These are phyloP conservation scores for Closterium sp. DNA, from an alignment of 139 green algal genomes.

Conservation along the genomic window DNA sequence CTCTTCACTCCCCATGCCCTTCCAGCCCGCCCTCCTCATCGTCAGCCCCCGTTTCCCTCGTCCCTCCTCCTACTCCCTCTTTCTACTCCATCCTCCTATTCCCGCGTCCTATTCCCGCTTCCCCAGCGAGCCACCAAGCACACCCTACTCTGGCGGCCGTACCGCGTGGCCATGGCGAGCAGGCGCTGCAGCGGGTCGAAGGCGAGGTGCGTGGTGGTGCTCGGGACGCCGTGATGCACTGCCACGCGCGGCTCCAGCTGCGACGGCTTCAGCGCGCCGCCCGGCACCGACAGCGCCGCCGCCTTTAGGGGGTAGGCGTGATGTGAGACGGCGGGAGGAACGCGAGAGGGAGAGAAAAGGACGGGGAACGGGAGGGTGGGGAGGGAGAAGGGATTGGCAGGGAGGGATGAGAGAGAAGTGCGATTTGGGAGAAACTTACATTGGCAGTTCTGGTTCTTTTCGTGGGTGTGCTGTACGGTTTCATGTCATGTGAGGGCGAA, in stretches of 20 bases:
- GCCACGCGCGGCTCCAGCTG: slow-evolving; percentile 17
- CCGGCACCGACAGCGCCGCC: not conserved
- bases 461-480: too few species aligned
- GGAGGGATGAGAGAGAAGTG: not conserved
- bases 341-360: not conserved
- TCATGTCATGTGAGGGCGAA: too few species aligned
- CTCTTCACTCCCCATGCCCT: not conserved
- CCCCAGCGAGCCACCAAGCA: not conserved
- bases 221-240: slow-evolving; percentile 31
- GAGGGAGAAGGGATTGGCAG: not conserved
- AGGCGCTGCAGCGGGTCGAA: slow-evolving; percentile 36
- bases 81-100: not conserved
- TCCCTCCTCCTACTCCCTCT: not conserved
- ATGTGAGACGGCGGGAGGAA: not conserved
- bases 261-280: slow-evolving; percentile 14
- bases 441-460: too few species aligned
- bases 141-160: not conserved
- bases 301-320: too few species aligned
- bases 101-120: not conserved
- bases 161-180: slow-evolving; percentile 34
- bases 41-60: not conserved
- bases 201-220: slow-evolving; percentile 10
- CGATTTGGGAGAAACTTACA: too few species aligned
- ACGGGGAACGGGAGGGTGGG: not conserved
- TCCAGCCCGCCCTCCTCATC: not conserved